Percentiles rank a stretch among this genome's conserved stretches.
These are phyloP conservation scores for Tulasnella sp. DNA, from an alignment of 768 basidiomycete genomes.

Conservation along the genomic window DNA sequence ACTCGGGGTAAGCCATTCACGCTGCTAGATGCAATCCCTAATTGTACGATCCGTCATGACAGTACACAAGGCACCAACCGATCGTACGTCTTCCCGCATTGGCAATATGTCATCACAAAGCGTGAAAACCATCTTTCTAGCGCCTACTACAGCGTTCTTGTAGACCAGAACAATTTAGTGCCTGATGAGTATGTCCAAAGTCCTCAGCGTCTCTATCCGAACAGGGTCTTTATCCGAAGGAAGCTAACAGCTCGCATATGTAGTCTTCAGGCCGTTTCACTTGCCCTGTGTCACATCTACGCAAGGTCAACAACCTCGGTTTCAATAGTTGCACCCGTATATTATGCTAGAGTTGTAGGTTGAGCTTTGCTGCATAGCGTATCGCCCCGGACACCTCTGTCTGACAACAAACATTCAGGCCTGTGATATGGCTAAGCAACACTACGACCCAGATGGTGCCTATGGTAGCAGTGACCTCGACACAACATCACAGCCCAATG, in stretches of 20 bases:
- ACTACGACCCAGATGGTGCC: slow-evolving; percentile 26
- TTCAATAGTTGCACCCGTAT: no score
- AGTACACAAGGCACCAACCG: slow-evolving; percentile 1
- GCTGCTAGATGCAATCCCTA: no score
- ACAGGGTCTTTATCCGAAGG: no score
- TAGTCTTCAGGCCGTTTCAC: slow-evolving; percentile 27
- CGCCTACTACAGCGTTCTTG: slow-evolving; percentile 20
- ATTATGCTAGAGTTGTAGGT: no score
- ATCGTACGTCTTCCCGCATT: background rate
- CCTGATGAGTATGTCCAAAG: slow-evolving; percentile 40
- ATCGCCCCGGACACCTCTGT: no score
- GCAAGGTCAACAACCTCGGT: slow-evolving; percentile 25
- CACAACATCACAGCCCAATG: background rate
- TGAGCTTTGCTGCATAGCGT: no score
- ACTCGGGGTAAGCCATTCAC: slow-evolving; percentile 54
- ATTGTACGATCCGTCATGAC: background rate
- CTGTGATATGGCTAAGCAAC: background rate
- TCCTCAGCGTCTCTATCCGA: background rate
- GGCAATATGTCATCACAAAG: no score
- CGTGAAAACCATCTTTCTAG: background rate
- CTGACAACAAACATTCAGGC: background rate
- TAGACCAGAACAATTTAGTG: slow-evolving; percentile 22
- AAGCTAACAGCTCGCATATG: background rate
- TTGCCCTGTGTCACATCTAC: slow-evolving; percentile 30
- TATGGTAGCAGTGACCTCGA: background rate